A percentile compares a stretch with the other conserved stretches of the same genome.
Evolutionary conservation across 1,139 yeast species (phyloP).

Genomic region (Yamadazyma songkhlaensis): DNA sequence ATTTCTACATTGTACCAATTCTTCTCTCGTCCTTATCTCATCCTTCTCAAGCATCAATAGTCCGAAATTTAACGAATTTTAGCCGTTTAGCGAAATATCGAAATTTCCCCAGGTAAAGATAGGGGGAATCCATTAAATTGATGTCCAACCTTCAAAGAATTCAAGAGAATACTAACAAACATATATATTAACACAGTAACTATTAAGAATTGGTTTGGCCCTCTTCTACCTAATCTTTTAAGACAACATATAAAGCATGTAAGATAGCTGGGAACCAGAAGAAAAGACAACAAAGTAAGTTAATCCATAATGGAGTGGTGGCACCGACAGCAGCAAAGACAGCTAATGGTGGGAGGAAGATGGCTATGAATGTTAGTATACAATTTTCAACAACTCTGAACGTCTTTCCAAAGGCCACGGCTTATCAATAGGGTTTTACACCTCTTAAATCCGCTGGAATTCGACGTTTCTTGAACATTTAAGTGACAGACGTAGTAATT

Average conservation of each 20-base stretch:
- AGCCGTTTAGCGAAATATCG: no score
- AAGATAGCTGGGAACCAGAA: conserved; percentile 76
- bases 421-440: no score
- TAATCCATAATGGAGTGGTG: conserved; percentile 59
- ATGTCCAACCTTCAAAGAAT: no score
- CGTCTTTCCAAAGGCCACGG: no score
- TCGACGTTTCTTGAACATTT: no score
- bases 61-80: no score
- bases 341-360: conserved; percentile 69
- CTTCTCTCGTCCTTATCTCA: no score
- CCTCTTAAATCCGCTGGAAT: no score
- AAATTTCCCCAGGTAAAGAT: not conserved
- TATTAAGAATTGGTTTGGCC: not conserved
- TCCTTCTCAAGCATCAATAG: no score
- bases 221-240: conserved; percentile 23
- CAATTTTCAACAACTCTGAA: no score
- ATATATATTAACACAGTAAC: not conserved
- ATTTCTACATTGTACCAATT: no score
- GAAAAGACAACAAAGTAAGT: conserved; percentile 57
- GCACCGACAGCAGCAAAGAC: conserved; percentile 66
- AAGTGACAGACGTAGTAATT: no score
- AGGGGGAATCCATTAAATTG: not conserved
- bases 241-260: conserved; percentile 65
- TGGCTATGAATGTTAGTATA: conserved; percentile 29
- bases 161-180: not conserved